Percentiles rank a stretch among this genome's conserved stretches.
phyloP scores from a whole-genome alignment of 805 yeast species.

The Candida nanaspora region DNA sequence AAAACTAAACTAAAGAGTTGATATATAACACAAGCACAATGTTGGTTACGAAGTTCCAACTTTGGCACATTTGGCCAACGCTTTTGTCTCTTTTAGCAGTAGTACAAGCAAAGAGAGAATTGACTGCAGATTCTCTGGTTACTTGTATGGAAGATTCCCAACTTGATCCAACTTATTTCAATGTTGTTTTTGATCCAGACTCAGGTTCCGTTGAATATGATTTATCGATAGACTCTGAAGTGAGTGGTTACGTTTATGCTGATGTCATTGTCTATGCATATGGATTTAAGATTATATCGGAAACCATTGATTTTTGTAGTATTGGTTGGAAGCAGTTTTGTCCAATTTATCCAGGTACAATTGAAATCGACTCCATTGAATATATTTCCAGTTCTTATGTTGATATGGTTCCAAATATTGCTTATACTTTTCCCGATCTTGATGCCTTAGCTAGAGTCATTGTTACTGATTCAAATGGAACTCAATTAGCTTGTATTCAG shows the following conservation, averaged over 20 bases:
- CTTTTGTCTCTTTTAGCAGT: constrained; percentile 9
- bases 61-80: not conserved
- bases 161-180: constrained; percentile 65
- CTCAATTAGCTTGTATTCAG: constrained; percentile 64
- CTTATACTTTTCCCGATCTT: constrained; percentile 79
- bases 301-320: constrained; percentile 54
- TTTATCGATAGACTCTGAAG: constrained; percentile 60
- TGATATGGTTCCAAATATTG: constrained; percentile 69
- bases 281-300: constrained; percentile 65
- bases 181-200: constrained; percentile 71
- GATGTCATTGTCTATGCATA: constrained; percentile 74
- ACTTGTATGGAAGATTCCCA: constrained; percentile 77
- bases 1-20: too few species aligned
- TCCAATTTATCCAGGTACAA: constrained; percentile 76
- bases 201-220: constrained; percentile 60
- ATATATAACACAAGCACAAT: too few species aligned
- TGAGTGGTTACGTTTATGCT: constrained; percentile 62
- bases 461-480: constrained; percentile 29
- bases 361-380: constrained; percentile 67
- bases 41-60: not conserved
- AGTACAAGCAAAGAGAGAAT: constrained; percentile 18
- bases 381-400: constrained; percentile 46
- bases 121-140: constrained; percentile 70
- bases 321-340: constrained; percentile 82
- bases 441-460: constrained; percentile 67